Evolutionary conservation across 208 protist genomes (phyloP).

Genomic region (Leishmania braziliensis): DNA sequence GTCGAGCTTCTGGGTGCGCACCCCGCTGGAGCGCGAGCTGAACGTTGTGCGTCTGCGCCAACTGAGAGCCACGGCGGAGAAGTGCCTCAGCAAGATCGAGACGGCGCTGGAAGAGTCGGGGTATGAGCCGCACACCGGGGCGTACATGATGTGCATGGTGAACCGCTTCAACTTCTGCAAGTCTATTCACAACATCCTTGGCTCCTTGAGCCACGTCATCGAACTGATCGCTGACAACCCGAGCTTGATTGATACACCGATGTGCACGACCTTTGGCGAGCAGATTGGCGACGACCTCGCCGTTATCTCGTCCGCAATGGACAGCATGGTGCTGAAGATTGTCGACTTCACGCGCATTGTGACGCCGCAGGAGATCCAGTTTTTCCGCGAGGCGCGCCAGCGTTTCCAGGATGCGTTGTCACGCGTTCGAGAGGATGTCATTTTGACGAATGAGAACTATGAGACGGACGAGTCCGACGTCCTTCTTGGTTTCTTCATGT

Average conservation of each 20-base stretch:
- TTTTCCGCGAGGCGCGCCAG: constrained; percentile 78
- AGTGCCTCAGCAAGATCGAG: constrained; percentile 69
- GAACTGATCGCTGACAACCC: constrained; percentile 78
- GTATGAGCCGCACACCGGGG: constrained; percentile 85
- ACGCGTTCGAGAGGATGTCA: constrained; percentile 83
- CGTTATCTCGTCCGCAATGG: constrained; percentile 85
- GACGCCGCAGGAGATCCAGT: constrained; percentile 64
- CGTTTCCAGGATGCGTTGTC: constrained; percentile 87
- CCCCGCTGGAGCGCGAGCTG: constrained; percentile 81
- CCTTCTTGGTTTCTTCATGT: constrained; percentile 91
- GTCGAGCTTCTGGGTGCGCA: constrained; percentile 82
- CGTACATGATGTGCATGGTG: constrained; percentile 59
- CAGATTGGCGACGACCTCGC: constrained; percentile 78
- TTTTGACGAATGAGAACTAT: constrained; percentile 91
- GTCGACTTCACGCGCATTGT: constrained; percentile 77
- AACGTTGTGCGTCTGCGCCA: constrained; percentile 86
- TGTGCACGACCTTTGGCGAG: constrained; percentile 73
- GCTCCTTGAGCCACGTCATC: constrained; percentile 79
- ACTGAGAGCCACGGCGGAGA: constrained; percentile 71
- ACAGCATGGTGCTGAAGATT: constrained; percentile 92
- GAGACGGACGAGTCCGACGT: constrained; percentile 90
- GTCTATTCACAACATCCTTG: constrained; percentile 77
- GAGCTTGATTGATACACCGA: constrained; percentile 71
- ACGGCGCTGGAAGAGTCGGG: constrained; percentile 68
- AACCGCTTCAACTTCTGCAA: constrained; percentile 76